Conservation (phyloP, 1,284 basidiomycete species). For the Moesziomyces antarcticus region DNA sequence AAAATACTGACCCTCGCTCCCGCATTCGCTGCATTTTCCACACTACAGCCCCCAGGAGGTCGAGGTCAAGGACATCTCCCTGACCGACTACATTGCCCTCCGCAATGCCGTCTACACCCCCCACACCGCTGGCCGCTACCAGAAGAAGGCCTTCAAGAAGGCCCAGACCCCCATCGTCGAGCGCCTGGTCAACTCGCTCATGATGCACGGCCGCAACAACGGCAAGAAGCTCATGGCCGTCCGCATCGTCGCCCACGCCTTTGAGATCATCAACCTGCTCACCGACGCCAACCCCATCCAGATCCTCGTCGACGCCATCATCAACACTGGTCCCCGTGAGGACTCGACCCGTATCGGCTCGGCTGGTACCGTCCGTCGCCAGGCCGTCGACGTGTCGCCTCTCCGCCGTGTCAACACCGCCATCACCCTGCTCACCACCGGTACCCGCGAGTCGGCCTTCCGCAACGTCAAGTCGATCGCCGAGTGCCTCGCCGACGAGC, state of each 20-base stretch:
- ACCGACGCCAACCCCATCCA: constrained; percentile 99
- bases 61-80: constrained; percentile 93
- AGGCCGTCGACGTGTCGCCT: constrained; percentile 99
- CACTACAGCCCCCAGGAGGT: constrained; percentile 74
- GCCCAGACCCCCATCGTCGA: constrained; percentile 99
- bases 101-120: constrained; percentile 95
- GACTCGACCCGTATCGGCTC: constrained; percentile 99
- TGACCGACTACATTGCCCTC: constrained; percentile 94
- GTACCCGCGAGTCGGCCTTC: constrained; percentile 99
- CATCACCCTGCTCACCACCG: constrained; percentile 91
- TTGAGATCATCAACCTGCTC: constrained; percentile 99
- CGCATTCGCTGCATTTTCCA: constrained; percentile 6
- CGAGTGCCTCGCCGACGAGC: constrained; percentile 98
- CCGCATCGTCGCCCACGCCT: constrained; percentile 99
- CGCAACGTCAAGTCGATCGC: constrained; percentile 97
- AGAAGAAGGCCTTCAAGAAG: constrained; percentile 99
- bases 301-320: constrained; percentile 96
- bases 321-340: constrained; percentile 99
- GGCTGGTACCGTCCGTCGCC: constrained; percentile 98
- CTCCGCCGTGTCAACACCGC: constrained; percentile 98
- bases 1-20: constrained; percentile 17
- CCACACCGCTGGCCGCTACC: constrained; percentile 98
- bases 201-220: constrained; percentile 99
- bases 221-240: constrained; percentile 99
- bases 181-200: constrained; percentile 91